These are phyloP conservation scores for Mucor velutinosus DNA, from an alignment of 371 early-diverging fungal genomes.

Conservation along the genomic window DNA sequence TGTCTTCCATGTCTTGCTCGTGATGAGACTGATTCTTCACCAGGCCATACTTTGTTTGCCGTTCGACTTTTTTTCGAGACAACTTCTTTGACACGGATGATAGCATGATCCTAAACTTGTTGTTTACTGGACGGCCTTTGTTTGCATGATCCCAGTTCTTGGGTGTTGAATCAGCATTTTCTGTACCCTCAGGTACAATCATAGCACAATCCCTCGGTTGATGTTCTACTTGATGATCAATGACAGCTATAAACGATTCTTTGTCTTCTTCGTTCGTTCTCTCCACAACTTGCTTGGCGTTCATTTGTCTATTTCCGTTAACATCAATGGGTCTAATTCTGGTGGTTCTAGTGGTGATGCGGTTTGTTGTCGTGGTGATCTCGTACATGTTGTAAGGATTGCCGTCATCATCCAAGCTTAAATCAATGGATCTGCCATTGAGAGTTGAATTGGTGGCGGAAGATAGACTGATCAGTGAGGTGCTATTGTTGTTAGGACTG, in stretches of 20 bases:
- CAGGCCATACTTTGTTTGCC: constrained; percentile 29
- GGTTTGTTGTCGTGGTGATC: constrained; percentile 37
- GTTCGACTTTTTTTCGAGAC: constrained; percentile 43
- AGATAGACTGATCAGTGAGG: constrained; percentile 4
- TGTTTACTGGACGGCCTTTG: background rate
- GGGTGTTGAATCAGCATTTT: background rate
- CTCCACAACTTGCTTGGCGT: constrained; percentile 37
- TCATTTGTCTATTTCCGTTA: constrained; percentile 11
- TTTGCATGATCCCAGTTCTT: background rate
- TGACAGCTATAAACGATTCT: constrained; percentile 42
- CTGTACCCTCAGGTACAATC: background rate
- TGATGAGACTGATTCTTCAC: background rate
- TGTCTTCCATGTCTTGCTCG: constrained; percentile 11
- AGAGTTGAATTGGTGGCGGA: background rate
- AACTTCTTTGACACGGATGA: constrained; percentile 57
- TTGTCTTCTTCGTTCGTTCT: constrained; percentile 36
- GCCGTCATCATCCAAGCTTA: constrained; percentile 11
- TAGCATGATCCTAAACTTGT: constrained; percentile 42
- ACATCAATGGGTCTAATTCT: constrained; percentile 41
- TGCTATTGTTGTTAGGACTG: background rate
- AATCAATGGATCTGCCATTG: constrained; percentile 4
- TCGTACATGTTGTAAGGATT: constrained; percentile 39
- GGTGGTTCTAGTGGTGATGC: constrained; percentile 38
- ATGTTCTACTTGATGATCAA: constrained; percentile 19
- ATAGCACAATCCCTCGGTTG: background rate